phyloP scores from a whole-genome alignment of 2,329 filamentous ascomycete genomes.

The Passalora sequoiae region DNA sequence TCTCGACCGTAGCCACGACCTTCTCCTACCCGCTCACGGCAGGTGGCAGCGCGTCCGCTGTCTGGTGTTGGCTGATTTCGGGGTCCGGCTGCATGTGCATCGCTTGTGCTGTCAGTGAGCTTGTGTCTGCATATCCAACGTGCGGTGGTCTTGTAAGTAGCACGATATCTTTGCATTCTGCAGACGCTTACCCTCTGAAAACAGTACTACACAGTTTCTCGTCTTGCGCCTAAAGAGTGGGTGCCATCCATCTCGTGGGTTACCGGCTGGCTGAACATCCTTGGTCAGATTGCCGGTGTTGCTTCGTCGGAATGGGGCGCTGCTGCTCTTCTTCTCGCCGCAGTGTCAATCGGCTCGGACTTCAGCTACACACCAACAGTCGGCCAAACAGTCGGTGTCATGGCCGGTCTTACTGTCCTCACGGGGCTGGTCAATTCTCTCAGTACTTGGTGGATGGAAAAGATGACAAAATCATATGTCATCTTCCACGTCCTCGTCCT shows the following conservation, averaged over 20 bases:
- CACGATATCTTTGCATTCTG: neutral
- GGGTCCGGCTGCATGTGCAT: constrained; percentile 55
- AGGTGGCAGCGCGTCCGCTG: constrained; percentile 50
- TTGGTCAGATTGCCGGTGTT: constrained; percentile 51
- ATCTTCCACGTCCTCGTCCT: constrained; percentile 53
- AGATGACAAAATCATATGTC: constrained; percentile 54
- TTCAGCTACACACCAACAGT: constrained; percentile 38
- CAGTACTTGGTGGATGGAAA: constrained; percentile 55
- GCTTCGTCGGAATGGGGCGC: constrained; percentile 56
- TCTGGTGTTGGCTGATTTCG: constrained; percentile 57
- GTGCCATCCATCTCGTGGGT: constrained; percentile 50
- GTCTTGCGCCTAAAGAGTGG: constrained; percentile 46
- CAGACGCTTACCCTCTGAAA: too few relatives aligned
- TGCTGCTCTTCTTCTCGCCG: constrained; percentile 53
- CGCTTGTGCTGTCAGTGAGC: constrained; percentile 50
- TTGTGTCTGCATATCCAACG: constrained; percentile 56
- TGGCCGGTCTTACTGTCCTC: constrained; percentile 51
- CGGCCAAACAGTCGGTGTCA: constrained; percentile 49
- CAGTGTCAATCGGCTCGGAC: constrained; percentile 45
- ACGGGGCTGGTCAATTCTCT: constrained; percentile 47
- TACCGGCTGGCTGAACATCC: constrained; percentile 34
- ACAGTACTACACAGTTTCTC: constrained; percentile 16
- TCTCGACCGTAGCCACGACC: constrained; percentile 53
- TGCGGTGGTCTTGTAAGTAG: constrained; percentile 42
- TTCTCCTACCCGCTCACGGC: constrained; percentile 51